These are phyloP conservation scores for Kwoniella heveanensis DNA, from an alignment of 768 basidiomycete species.

Conservation along the genomic window DNA sequence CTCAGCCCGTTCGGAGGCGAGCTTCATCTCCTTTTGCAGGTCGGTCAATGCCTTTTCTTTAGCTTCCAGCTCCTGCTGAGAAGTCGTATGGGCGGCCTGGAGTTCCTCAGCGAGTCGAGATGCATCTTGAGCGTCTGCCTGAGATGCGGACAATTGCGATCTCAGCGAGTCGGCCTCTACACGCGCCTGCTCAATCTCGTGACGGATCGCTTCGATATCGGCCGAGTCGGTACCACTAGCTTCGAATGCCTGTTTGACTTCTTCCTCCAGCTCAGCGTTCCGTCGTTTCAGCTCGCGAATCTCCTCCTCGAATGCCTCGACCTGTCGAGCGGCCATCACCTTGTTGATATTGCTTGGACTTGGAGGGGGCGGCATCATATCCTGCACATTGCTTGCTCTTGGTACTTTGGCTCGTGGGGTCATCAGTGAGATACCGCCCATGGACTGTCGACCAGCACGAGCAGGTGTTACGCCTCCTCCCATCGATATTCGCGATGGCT, in stretches of 20 bases:
- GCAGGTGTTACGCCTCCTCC: slow-evolving; percentile 33
- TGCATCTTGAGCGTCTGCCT: slow-evolving; percentile 40
- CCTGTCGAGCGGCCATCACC: slow-evolving; percentile 26
- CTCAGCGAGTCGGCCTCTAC: slow-evolving; percentile 36
- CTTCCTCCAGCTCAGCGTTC: slow-evolving; percentile 49
- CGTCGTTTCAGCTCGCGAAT: slow-evolving; percentile 63
- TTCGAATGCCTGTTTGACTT: slow-evolving; percentile 57
- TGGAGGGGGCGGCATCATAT: slow-evolving; percentile 53
- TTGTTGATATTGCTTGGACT: slow-evolving; percentile 56
- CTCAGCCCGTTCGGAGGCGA: slow-evolving; percentile 35
- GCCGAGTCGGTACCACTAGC: slow-evolving; percentile 59
- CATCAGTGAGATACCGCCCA: slow-evolving; percentile 24
- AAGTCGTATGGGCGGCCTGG: slow-evolving; percentile 57
- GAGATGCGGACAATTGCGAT: slow-evolving; percentile 31
- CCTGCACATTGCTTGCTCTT: slow-evolving; percentile 29
- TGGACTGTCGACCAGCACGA: slow-evolving; percentile 24
- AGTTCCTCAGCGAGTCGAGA: slow-evolving; percentile 58
- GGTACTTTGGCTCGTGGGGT: slow-evolving; percentile 31
- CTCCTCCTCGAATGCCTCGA: slow-evolving; percentile 68
- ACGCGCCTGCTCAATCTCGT: slow-evolving; percentile 38
- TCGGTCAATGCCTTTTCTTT: slow-evolving; percentile 56
- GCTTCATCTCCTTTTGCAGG: slow-evolving; percentile 42
- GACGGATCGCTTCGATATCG: slow-evolving; percentile 57
- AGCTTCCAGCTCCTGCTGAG: slow-evolving; percentile 63
- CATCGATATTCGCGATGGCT: slow-evolving; percentile 47